Percentiles rank a stretch among this genome's conserved stretches.
Evolutionary conservation across 2,329 filamentous ascomycete genomes (phyloP).

Genomic region (Aspergillus sp.): DNA sequence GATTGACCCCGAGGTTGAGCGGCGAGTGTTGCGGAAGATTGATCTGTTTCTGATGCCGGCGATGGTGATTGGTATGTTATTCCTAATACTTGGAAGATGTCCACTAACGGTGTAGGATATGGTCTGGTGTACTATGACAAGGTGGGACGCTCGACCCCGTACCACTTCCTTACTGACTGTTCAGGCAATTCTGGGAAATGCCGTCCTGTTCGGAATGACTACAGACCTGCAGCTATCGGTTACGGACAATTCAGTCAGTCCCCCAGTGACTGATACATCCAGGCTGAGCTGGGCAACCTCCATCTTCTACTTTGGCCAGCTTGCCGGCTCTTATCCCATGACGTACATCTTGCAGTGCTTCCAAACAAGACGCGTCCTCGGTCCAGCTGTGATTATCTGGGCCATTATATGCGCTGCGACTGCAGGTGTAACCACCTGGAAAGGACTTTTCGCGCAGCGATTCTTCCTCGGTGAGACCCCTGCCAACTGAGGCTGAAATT

Average conservation of each 20-base stretch:
- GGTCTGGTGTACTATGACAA: slow-evolving; percentile 72
- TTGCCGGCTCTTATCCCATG: slow-evolving; percentile 72
- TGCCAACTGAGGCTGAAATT: neutral
- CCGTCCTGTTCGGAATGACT: slow-evolving; percentile 75
- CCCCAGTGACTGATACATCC: slow-evolving; percentile 62
- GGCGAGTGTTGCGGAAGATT: slow-evolving; percentile 12
- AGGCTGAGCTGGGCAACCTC: slow-evolving; percentile 75
- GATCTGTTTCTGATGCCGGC: slow-evolving; percentile 15
- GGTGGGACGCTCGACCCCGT: slow-evolving; percentile 28
- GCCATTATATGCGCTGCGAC: slow-evolving; percentile 66
- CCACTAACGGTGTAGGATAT: slow-evolving; percentile 40
- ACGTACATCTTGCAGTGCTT: slow-evolving; percentile 70
- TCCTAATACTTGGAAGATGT: no score
- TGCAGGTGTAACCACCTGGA: slow-evolving; percentile 63
- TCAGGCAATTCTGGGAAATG: slow-evolving; percentile 68
- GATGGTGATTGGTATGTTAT: slow-evolving; percentile 43
- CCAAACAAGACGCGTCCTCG: slow-evolving; percentile 63
- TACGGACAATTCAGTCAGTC: slow-evolving; percentile 49
- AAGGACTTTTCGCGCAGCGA: slow-evolving; percentile 65
- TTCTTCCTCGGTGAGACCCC: slow-evolving; percentile 54
- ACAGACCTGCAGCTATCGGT: slow-evolving; percentile 62
- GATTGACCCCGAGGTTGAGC: slow-evolving; percentile 11
- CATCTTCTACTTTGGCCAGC: slow-evolving; percentile 78
- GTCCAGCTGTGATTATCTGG: slow-evolving; percentile 59
- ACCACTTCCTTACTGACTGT: neutral